A percentile compares a stretch with the other conserved stretches of the same genome.
Evolutionary conservation across 768 basidiomycete species (phyloP).

Genomic region (Amanita subjunquillea): DNA sequence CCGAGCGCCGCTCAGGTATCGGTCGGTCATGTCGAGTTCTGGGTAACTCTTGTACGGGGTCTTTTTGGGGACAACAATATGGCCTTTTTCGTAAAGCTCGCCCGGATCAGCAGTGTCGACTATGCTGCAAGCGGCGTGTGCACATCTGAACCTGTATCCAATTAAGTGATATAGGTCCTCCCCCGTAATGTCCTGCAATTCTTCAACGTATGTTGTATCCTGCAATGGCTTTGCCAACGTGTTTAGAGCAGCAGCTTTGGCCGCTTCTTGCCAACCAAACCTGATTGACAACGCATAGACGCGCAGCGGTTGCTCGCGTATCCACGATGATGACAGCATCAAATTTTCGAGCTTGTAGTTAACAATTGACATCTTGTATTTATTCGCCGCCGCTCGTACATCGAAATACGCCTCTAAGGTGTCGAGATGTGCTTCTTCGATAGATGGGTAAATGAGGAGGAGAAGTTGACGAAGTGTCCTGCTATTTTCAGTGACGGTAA

Average conservation of each 20-base stretch:
- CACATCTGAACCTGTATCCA: neutral
- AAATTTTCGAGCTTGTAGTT: neutral
- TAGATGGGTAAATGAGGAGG: neutral
- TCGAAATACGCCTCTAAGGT: neutral
- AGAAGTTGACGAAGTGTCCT: slow-evolving; percentile 8
- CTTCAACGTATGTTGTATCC: neutral
- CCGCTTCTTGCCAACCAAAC: neutral
- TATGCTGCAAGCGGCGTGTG: neutral
- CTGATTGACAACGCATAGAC: neutral
- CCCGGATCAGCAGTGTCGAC: neutral
- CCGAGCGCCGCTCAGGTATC: neutral
- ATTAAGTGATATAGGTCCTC: neutral
- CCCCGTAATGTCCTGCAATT: neutral
- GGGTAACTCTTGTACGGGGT: neutral
- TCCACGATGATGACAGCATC: neutral
- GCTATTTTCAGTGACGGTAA: slow-evolving; percentile 9
- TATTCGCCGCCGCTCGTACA: neutral
- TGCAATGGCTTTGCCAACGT: neutral
- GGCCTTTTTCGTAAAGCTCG: neutral
- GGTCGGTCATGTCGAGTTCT: neutral
- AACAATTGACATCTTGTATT: neutral
- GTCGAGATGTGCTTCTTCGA: neutral
- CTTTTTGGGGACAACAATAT: neutral
- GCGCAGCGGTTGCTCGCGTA: neutral
- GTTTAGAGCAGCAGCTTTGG: neutral